Percentiles rank a stretch among this genome's conserved stretches.
Conservation (phyloP, 495 filamentous ascomycete species). For the Penicillium dipodomyicola region DNA sequence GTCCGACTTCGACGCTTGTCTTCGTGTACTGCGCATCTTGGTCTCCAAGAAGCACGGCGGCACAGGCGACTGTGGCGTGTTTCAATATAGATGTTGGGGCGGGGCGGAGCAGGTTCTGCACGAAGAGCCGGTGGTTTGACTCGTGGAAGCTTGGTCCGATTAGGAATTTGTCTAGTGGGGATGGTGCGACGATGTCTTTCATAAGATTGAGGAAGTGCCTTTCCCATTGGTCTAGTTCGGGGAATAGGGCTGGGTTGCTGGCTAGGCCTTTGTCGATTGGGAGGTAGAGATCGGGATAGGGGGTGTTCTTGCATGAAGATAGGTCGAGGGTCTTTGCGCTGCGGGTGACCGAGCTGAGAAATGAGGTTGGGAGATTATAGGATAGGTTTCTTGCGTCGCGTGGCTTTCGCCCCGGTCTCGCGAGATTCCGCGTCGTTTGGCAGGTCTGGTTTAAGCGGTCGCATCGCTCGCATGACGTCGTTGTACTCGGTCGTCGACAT, state of each 20-base stretch:
- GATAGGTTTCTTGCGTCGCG: conserved; percentile 6
- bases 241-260: conserved; percentile 12
- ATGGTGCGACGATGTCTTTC: conserved; percentile 16
- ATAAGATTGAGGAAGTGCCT: conserved; percentile 22
- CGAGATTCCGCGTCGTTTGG: conserved; percentile 7
- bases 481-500: background rate
- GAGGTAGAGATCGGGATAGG: background rate
- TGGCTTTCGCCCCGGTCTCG: conserved; percentile 16
- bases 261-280: conserved; percentile 11
- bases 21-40: conserved; percentile 8
- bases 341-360: background rate
- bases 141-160: conserved; percentile 19
- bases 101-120: conserved; percentile 15
- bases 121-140: conserved; percentile 16
- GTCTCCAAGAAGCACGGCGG: conserved; percentile 21
- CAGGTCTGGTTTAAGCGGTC: conserved; percentile 12
- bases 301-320: background rate
- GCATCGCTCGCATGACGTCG: conserved; percentile 18
- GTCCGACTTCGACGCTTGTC: conserved; percentile 12
- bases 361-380: conserved; percentile 15
- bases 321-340: background rate
- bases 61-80: conserved; percentile 20
- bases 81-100: conserved; percentile 8
- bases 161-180: conserved; percentile 21
- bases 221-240: conserved; percentile 19